Base-by-base conservation (phyloP, 257 asterid species). In the Fraxinus excelsior region DNA sequence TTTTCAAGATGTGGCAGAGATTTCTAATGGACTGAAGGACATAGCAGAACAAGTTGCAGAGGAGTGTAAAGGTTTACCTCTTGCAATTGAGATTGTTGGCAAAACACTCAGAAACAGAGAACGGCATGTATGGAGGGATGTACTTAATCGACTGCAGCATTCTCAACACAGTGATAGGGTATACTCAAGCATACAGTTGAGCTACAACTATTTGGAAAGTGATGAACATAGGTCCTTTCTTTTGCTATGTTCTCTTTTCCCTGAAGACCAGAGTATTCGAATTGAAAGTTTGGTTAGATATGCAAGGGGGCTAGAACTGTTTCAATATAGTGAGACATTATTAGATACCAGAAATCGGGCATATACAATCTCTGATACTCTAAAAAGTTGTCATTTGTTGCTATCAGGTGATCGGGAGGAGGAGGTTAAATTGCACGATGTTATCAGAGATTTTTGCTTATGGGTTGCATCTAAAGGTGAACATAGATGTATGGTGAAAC, bases 1-100 rank as follows among this genome's bases (percentile, higher is more conserved):
- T 35, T 38, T 29, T 29, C 0, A 29, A 29, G 2, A 29, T 3
- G 2, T 31, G 46, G 16, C 58, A 13, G 5, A 16, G 14, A 40
- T 40, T 9, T 51, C 73, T 9, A 29, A 18, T 12, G 35, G 26
- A 23, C 21, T 29, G 16, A 4, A 1, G 37, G 5, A 1, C 13
- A 65, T 49, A 19, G 80, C 80, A 10, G 0, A 62, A 71, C 67
- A 60, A 0, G 76, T 75, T 14, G 74, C 77, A 1, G 5, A 42
- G 8, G 78, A 75, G 46, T 80, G 74, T 49, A 25, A 37, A 40
- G 84, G 84, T 29, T 16, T 76, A 21, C 80, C 84, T 2, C 77
- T 80, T 56, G 84, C 66, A 56, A 28, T 80, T 34, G 44, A 60
- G 12, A 28, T 19, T n/a, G 74, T 62, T 25, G 77, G 72, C 16